Base-by-base conservation (phyloP, 495 filamentous ascomycete species). In the Tricharina praecox region DNA sequence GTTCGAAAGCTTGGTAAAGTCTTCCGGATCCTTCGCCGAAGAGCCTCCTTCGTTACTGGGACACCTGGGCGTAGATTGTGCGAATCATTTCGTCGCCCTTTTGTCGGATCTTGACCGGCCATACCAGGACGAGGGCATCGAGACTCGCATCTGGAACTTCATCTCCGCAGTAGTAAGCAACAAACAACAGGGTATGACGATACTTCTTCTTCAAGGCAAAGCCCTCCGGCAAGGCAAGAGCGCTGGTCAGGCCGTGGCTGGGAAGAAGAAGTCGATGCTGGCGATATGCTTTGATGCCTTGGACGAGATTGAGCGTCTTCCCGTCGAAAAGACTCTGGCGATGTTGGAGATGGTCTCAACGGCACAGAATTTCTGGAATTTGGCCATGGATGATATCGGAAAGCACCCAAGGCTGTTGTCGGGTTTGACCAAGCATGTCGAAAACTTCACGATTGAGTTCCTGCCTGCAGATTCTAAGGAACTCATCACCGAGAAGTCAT, bases 111-210 rank as follows among this genome's bases (percentile, higher is more conserved):
- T 95, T n/a, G 82, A 87, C 53, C 76, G 74, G 54, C 86, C 86
- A 9, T 67, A 88, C 24, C 64, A 70, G 42, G 70, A 82, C 52
- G 62, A 67, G 3, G 56, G 65, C 4, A 67, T 85, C 33, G 70
- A 78, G 19, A 69, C 74, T 40, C 67, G 69, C 19, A 79, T 85
- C 41, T 96, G 90, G 90, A 74, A 70, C 43, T 75, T 99, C 47
- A 75, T 95, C 25, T 80, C 88, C 23, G 78, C 77, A n/a, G 75
- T 94, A 38, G 73, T 96, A 38, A 81, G 83, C 56, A 86, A 82
- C 57, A 78, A 84, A 45, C 90, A 99, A 53, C 85, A 93, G 58
- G 96, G 92, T 79, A 79, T 99, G 66, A 78, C 88, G 0, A 84
- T 93, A 36, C 88, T 85, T 58, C 71, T 96, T 41, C 76, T 96